These are phyloP conservation scores for Aspergillus cejpii DNA, from an alignment of 2,329 filamentous ascomycete species.

Conservation along the genomic window DNA sequence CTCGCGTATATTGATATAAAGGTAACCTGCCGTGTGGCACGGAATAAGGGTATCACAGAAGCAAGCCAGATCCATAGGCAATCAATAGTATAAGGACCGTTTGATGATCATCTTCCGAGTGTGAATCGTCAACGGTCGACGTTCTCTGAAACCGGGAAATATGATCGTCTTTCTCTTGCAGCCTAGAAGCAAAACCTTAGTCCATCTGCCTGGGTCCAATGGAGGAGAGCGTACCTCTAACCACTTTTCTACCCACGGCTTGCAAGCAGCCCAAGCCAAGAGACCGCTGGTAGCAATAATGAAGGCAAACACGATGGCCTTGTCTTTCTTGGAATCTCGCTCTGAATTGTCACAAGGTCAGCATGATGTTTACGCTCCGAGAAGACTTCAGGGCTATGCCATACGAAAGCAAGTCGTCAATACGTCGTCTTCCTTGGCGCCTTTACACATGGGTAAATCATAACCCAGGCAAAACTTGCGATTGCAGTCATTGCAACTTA, in stretches of 20 bases:
- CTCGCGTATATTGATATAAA: too few relatives aligned
- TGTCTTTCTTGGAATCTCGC: constrained; percentile 60
- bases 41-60: background rate
- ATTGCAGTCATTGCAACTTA: constrained; percentile 61
- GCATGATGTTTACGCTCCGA: background rate
- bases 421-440: constrained; percentile 57
- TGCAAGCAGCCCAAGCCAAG: constrained; percentile 53
- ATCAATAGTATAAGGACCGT: constrained; percentile 2
- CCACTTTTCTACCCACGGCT: constrained; percentile 55
- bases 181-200: constrained; percentile 27
- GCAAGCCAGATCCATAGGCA: constrained; percentile 1
- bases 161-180: constrained; percentile 45
- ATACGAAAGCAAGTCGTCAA: constrained; percentile 60
- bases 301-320: constrained; percentile 60
- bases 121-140: constrained; percentile 9
- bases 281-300: constrained; percentile 57
- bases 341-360: constrained; percentile 38
- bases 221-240: constrained; percentile 39
- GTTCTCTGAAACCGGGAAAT: constrained; percentile 45
- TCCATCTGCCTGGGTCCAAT: constrained; percentile 4
- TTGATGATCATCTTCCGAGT: background rate
- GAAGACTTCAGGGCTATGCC: constrained; percentile 5
- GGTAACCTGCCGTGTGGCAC: too few relatives aligned
- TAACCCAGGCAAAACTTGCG: constrained; percentile 61
- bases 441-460: constrained; percentile 55